These are phyloP conservation scores for Aspergillus sparsus DNA, from an alignment of 495 filamentous ascomycete species.

Conservation along the genomic window DNA sequence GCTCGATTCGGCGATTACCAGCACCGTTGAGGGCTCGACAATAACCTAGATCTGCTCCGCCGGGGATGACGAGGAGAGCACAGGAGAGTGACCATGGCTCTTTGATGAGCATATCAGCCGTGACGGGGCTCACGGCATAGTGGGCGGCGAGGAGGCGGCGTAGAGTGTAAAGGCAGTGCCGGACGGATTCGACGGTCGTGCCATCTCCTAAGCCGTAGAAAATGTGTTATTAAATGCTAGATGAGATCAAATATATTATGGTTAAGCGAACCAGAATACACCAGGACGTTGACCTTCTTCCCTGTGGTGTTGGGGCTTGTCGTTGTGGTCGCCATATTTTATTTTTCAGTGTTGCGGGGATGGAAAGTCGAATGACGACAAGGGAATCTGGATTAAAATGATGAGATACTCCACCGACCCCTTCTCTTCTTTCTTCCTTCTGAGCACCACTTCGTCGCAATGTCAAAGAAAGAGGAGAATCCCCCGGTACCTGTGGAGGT, in stretches of 20 bases:
- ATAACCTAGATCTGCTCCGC: constrained; percentile 93
- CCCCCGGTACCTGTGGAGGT: constrained; percentile 40
- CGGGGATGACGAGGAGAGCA: constrained; percentile 86
- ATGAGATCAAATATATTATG: neutral
- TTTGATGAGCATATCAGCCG: constrained; percentile 74
- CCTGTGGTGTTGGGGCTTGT: constrained; percentile 52
- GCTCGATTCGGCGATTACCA: constrained; percentile 79
- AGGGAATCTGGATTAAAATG: constrained; percentile 2
- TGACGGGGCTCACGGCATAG: constrained; percentile 89
- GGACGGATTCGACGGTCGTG: constrained; percentile 81
- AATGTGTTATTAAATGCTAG: constrained; percentile 5
- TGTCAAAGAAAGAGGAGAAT: constrained; percentile 44
- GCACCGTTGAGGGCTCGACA: constrained; percentile 83
- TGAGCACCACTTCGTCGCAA: constrained; percentile 21
- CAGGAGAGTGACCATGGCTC: constrained; percentile 91
- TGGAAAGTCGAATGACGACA: constrained; percentile 4
- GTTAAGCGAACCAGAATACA: constrained; percentile 70
- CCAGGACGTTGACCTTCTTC: constrained; percentile 78
- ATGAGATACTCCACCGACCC: constrained; percentile 5
- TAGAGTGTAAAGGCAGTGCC: constrained; percentile 85
- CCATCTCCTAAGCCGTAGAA: constrained; percentile 63
- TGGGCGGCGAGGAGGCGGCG: constrained; percentile 87
- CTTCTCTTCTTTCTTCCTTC: constrained; percentile 5
- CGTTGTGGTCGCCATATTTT: constrained; percentile 33
- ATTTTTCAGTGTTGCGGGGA: constrained; percentile 21